Evolutionary conservation across 2,329 filamentous ascomycete genomes (phyloP).

Genomic region (Epichloe baconii): DNA sequence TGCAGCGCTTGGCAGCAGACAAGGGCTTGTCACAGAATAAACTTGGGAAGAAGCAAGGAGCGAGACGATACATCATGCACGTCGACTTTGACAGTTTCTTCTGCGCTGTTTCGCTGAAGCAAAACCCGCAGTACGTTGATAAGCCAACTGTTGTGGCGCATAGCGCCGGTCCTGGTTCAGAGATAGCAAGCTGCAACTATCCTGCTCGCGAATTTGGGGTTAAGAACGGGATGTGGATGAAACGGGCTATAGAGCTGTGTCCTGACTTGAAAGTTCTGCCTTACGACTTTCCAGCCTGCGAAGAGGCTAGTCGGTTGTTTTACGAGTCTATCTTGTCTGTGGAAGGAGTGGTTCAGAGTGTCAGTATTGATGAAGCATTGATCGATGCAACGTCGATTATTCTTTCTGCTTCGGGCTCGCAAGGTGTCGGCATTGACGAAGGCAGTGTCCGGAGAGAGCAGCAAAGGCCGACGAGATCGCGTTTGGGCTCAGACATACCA

Average conservation of each 20-base stretch:
- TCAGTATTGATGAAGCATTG: slow-evolving; percentile 91
- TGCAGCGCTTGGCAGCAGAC: slow-evolving; percentile 69
- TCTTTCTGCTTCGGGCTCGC: slow-evolving; percentile 49
- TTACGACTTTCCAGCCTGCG: slow-evolving; percentile 91
- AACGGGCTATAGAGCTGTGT: slow-evolving; percentile 68
- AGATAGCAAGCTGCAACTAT: slow-evolving; percentile 98
- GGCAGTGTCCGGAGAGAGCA: slow-evolving; percentile 67
- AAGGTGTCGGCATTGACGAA: slow-evolving; percentile 50
- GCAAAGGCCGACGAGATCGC: slow-evolving; percentile 61
- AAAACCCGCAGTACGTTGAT: slow-evolving; percentile 57
- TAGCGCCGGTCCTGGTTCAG: slow-evolving; percentile 69
- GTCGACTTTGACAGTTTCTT: slow-evolving; percentile 99
- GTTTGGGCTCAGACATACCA: slow-evolving; percentile 47
- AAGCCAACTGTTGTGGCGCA: slow-evolving; percentile 87
- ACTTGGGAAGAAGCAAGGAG: slow-evolving; percentile 42
- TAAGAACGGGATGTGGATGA: slow-evolving; percentile 99
- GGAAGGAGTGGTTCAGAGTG: slow-evolving; percentile 80
- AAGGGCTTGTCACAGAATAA: slow-evolving; percentile 35
- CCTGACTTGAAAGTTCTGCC: slow-evolving; percentile 79
- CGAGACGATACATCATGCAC: slow-evolving; percentile 76
- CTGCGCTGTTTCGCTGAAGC: slow-evolving; percentile 76
- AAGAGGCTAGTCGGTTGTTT: slow-evolving; percentile 77
- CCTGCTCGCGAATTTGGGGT: slow-evolving; percentile 73
- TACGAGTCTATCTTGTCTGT: slow-evolving; percentile 72
- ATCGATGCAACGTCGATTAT: slow-evolving; percentile 69